Base-by-base conservation (phyloP, 2,329 filamentous ascomycete species). In the Aspergillus viridinutans region DNA sequence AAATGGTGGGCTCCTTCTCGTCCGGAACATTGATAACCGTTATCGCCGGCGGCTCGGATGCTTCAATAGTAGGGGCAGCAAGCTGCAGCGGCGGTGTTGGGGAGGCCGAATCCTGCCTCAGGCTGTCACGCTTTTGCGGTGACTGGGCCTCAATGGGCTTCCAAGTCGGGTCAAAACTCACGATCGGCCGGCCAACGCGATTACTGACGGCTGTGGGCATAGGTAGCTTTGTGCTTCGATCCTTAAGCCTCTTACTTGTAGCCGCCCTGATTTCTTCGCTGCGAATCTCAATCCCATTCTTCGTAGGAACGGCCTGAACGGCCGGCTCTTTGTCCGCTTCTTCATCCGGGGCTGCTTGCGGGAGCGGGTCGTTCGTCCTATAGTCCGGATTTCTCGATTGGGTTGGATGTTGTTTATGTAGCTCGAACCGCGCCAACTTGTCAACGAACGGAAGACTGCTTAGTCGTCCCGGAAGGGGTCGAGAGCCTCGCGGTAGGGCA, bases 191-290 rank as follows among this genome's bases (percentile, higher is more conserved):
- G 67, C 91, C 91, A 67, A 90, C 89, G 70, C 84, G 89, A 78
- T 97, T 89, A 78, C 92, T 97, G 74, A 97, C 92, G 69, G 90
- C 88, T 54, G 90, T 90, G 63, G 93, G 93, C 69, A 89, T 93
- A 28, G 92, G 93, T 60, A 97, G 81, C 71, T 90, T 95, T 56
- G 86, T 77, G 75, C 92, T 97, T 69, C 92, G 87, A 74, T 96
- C 91, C 72, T 86, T 92, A 62, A 94, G 80, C 71, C 81, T 88
- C 84, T 95, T 95, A 76, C 90, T 94, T 7, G 93, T 97, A 54
- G 93, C 93, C 64, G 90, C 85, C 58, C 90, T 86, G 63, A 97
- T 94, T 58, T 97, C 93, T 52, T 96, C 88, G 67, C 89, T 80
- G 64, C 92, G 85, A 61, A 96, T 85, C 73, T 97, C 92, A 61